Base-by-base conservation (phyloP, 768 basidiomycete species). In the Amylocystis lapponica region DNA sequence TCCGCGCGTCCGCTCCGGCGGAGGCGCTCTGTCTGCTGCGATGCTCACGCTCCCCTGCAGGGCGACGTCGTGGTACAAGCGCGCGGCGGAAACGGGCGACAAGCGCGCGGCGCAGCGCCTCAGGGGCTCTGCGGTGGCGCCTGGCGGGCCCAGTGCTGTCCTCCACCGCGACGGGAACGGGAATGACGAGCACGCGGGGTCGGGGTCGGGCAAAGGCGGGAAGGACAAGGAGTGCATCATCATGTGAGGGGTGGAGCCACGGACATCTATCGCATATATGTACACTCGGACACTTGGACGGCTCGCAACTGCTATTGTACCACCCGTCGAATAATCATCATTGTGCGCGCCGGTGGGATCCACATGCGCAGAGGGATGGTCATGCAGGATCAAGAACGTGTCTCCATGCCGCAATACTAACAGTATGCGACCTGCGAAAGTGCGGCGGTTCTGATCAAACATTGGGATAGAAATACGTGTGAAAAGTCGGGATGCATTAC, bases 81-180 rank as follows among this genome's bases (percentile, higher is more conserved):
- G 79, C 49, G 90, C 96, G 3, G 85, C 92, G 13, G 91, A 94
- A 2, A 77, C 81, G 23, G 94, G 95, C 37, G 96, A 99, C 66
- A 95, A 90, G 61, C 88, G 96, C 46, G 93, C 96, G 0, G 68
- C 75, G 7, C 89, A 94, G 56, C 81, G 96, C 40, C 68, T 98
- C 12, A 82, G 77, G 57, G 73, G 73, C 33, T 75, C 64, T 41
- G 74, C 74, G 41, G 75, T 78, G 5, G 69, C 73, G 43, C 77
- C 81, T 4, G 81, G 79, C 20, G 78, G 79, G 23, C 68, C 81
- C 1, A 78, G 75, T 26, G 69, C 83, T 5, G 76, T 86, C 9
- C 64, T 86, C 26, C 69, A 76, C 43, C 77, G 83, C 31, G 76
- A 74, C 41, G 46, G 49, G 13, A 47, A 52, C 34, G 73, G 71